Evolutionary conservation across 2,329 filamentous ascomycete genomes (phyloP).

Genomic region (Nemania diffusa): DNA sequence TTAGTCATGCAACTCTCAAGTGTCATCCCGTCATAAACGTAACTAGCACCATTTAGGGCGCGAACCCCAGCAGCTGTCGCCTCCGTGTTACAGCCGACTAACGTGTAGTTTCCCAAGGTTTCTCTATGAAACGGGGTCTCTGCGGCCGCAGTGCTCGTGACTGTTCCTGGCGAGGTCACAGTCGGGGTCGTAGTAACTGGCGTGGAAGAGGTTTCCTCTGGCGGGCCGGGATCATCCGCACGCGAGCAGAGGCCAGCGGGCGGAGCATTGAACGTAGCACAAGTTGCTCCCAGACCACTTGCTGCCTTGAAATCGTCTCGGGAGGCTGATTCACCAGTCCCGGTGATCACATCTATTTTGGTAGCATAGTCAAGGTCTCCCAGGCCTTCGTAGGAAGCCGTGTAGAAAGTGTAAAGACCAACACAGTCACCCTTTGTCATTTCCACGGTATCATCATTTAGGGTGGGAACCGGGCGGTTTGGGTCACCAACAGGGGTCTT

Average conservation of each 20-base stretch:
- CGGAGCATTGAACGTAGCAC: slow-evolving; percentile 54
- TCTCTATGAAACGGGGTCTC: slow-evolving; percentile 52
- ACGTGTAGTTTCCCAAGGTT: slow-evolving; percentile 56
- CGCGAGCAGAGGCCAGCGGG: slow-evolving; percentile 45
- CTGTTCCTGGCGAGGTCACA: slow-evolving; percentile 41
- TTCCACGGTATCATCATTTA: slow-evolving; percentile 53
- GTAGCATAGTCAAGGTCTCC: slow-evolving; percentile 58
- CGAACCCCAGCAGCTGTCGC: slow-evolving; percentile 51
- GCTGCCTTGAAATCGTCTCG: slow-evolving; percentile 62
- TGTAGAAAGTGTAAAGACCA: slow-evolving; percentile 62
- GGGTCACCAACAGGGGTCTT: slow-evolving; percentile 51
- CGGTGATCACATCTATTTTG: slow-evolving; percentile 58
- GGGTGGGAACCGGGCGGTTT: slow-evolving; percentile 55
- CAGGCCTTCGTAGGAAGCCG: slow-evolving; percentile 55
- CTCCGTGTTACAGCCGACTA: slow-evolving; percentile 63
- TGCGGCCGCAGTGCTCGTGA: slow-evolving; percentile 45
- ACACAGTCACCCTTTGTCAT: slow-evolving; percentile 58
- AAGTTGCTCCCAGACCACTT: slow-evolving; percentile 57
- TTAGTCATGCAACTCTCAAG: slow-evolving; percentile 59
- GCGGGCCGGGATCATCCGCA: slow-evolving; percentile 36
- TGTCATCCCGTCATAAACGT: slow-evolving; percentile 61
- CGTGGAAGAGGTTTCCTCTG: slow-evolving; percentile 30
- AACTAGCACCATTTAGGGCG: slow-evolving; percentile 55
- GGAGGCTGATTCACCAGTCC: slow-evolving; percentile 49
- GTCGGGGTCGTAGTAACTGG: slow-evolving; percentile 38